Evolutionary conservation across 371 early-diverging fungal genomes (phyloP), one percentile per base, ranked within the genome.

Genomic region (Umbelopsis sp.): DNA sequence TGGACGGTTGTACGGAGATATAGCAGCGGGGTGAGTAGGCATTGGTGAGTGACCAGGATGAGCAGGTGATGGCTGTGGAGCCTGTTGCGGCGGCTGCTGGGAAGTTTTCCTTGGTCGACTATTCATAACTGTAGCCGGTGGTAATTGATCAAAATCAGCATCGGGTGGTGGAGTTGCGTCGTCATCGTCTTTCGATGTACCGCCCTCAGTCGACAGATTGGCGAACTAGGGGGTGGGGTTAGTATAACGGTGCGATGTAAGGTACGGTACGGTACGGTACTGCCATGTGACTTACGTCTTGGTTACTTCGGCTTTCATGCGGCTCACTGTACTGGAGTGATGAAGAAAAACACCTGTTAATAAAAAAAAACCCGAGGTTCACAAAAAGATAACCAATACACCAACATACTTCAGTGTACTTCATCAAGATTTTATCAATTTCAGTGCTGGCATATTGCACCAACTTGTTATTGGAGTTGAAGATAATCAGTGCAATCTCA

Each of bases 401-500:
- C 22, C 22, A 22, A 22, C 66, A 69, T 80, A 86, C 87, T 85
- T 96, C 95, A 1, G 97, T 95, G 79, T 97, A 97, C 70, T 90
- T 86, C 80, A 96, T 82, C 69, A 97, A 77, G 51, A 96, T 93
- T 72, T 88, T 87, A 82, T 97, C 97, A 80, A 98, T 96, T 74
- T 97, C 96, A 32, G 91, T 86, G 50, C 92, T 92, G 0, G 96
- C 90, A 75, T 94, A 98, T 74, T 97, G 96, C 45, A 95, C 90
- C 18, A 97, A 88, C 79, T 96, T 97, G 78, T 93, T 92, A 71
- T 94, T 94, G 35, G 91, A 89, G 71, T 92, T 91, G 81, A 97
- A 96, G 70, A 98, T 94, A 68, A 97, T 93, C 11, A 98, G 83
- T 0, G 93, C 96, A 45, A 99, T 94, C 77, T 99, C 97, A 79